These are phyloP conservation scores for Fusarium sambucinum DNA, from an alignment of 2,329 filamentous ascomycete genomes.

Conservation along the genomic window DNA sequence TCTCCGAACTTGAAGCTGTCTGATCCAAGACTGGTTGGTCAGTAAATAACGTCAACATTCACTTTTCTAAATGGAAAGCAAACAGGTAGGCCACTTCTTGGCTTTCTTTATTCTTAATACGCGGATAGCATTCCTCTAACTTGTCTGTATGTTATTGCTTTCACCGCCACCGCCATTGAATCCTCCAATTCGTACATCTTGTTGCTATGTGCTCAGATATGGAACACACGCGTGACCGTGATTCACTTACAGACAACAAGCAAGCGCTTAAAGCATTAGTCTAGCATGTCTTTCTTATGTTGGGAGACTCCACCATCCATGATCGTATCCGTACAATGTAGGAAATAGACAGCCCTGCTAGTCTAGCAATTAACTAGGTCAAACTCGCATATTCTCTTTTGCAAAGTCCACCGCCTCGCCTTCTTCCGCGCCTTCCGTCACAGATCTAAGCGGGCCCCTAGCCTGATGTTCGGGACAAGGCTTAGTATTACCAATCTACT, in stretches of 20 bases:
- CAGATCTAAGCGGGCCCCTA: conserved; percentile 40
- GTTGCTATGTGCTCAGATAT: neutral
- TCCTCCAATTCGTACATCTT: neutral
- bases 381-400: neutral
- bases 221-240: conserved; percentile 1
- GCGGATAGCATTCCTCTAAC: neutral
- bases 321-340: conserved; percentile 36
- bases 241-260: conserved; percentile 9
- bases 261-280: neutral
- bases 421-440: conserved; percentile 37
- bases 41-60: conserved; percentile 5
- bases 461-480: conserved; percentile 30
- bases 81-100: conserved; percentile 42
- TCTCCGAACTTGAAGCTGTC: conserved; percentile 27
- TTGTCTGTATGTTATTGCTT: neutral
- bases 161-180: neutral
- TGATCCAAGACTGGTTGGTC: conserved; percentile 21
- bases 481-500: conserved; percentile 14
- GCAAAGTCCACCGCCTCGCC: conserved; percentile 31
- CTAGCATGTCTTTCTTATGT: conserved; percentile 16
- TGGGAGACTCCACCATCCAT: conserved; percentile 24
- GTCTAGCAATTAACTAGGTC: neutral
- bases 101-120: neutral
- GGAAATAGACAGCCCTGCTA: conserved; percentile 19
- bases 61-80: conserved; percentile 26